Percentiles rank a stretch among this genome's conserved stretches.
These are phyloP conservation scores for Mycena leptocephala DNA, from an alignment of 768 basidiomycete species.

Conservation along the genomic window DNA sequence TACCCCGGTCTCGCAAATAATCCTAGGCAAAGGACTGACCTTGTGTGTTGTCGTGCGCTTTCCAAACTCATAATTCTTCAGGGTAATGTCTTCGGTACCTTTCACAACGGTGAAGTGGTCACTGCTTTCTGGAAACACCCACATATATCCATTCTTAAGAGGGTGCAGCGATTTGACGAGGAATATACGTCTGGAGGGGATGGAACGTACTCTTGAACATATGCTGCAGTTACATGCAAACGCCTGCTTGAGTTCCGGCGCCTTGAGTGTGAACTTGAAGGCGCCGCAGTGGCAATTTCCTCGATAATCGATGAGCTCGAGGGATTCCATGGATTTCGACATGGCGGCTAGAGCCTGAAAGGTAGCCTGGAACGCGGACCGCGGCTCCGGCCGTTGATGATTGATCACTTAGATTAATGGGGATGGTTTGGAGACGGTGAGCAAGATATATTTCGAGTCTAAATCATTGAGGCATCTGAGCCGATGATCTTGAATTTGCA, in stretches of 20 bases:
- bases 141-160: conserved; percentile 20
- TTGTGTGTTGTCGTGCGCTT: conserved; percentile 3
- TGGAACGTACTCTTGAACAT: not conserved
- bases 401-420: too few relatives aligned
- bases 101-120: not conserved
- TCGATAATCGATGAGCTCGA: not conserved
- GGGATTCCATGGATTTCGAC: too few relatives aligned
- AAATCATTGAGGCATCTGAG: too few relatives aligned
- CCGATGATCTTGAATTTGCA: too few relatives aligned
- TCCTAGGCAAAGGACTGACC: not conserved
- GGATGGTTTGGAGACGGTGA: too few relatives aligned
- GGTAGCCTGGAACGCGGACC: too few relatives aligned
- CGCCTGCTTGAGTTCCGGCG: not conserved
- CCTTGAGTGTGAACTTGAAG: not conserved
- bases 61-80: conserved; percentile 20
- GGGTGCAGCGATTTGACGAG: not conserved
- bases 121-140: not conserved
- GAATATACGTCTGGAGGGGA: not conserved
- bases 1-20: not conserved
- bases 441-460: too few relatives aligned
- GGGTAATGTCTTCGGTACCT: not conserved
- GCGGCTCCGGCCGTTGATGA: too few relatives aligned
- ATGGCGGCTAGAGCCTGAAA: too few relatives aligned
- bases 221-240: not conserved
- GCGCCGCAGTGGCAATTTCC: not conserved